Evolutionary conservation across 345 rosid genomes (phyloP).

Genomic region (Geranium brycei): DNA sequence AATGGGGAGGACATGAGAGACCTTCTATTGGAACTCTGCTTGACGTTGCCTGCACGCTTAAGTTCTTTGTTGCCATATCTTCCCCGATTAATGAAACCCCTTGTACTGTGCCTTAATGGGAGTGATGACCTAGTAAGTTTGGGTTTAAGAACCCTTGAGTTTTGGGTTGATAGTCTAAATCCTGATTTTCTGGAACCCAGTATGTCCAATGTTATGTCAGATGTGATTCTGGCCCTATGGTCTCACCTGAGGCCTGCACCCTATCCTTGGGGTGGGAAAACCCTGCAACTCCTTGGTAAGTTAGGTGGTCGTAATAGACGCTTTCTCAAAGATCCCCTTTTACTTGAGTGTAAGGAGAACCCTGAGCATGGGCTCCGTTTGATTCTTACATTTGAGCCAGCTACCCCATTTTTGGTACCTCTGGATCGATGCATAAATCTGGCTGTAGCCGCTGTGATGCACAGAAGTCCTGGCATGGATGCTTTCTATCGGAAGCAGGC

Average conservation of each 20-base stretch:
- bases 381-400: constrained; percentile 91
- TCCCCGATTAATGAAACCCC: constrained; percentile 90
- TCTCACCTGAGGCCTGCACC: constrained; percentile 90
- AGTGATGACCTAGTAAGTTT: constrained; percentile 78
- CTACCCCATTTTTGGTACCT: constrained; percentile 91
- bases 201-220: constrained; percentile 94
- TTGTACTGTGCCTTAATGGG: constrained; percentile 76
- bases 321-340: constrained; percentile 91
- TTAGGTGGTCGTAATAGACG: constrained; percentile 97
- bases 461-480: constrained; percentile 50
- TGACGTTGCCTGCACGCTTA: constrained; percentile 91
- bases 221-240: constrained; percentile 95
- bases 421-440: constrained; percentile 86
- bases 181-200: constrained; percentile 97
- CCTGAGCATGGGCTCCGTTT: constrained; percentile 97
- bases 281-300: constrained; percentile 92
- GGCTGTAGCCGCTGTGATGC: constrained; percentile 82
- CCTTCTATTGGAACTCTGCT: constrained; percentile 81
- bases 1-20: constrained; percentile 91
- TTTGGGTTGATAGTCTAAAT: constrained; percentile 99
- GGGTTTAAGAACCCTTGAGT: constrained; percentile 89
- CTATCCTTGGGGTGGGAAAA: constrained; percentile 87
- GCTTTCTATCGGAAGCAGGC: constrained; percentile 84
- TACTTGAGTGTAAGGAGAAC: constrained; percentile 94
- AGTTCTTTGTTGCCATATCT: constrained; percentile 88